Percentiles rank a stretch among this genome's conserved stretches.
These are phyloP conservation scores for Geotrichum histeridarum DNA, from an alignment of 1,139 yeast genomes.

Conservation along the genomic window DNA sequence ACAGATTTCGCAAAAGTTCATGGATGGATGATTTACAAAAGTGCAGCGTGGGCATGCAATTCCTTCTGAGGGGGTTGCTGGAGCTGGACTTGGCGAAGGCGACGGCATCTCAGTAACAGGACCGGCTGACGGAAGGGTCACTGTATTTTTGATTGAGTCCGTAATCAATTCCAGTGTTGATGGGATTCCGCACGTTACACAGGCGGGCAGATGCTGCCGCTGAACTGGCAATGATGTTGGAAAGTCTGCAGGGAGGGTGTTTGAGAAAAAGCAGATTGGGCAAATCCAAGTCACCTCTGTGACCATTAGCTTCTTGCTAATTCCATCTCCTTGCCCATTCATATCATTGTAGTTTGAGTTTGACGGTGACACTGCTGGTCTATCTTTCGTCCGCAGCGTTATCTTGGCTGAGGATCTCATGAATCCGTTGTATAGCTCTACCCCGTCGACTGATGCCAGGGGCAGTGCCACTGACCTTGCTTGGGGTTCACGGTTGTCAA, in stretches of 20 bases:
- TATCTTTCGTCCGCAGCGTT: conserved; percentile 39
- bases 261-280: conserved; percentile 72
- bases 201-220: conserved; percentile 44
- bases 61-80: conserved; percentile 30
- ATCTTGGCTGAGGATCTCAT: conserved; percentile 77
- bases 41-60: conserved; percentile 76
- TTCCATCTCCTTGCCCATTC: neutral
- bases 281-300: conserved; percentile 60
- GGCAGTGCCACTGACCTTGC: conserved; percentile 48
- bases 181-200: conserved; percentile 74
- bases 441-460: conserved; percentile 43
- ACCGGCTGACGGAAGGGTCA: conserved; percentile 1
- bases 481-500: conserved; percentile 49
- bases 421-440: conserved; percentile 54
- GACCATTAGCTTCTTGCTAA: conserved; percentile 7
- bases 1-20: conserved; percentile 80
- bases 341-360: neutral
- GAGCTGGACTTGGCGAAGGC: conserved; percentile 1
- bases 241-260: conserved; percentile 42
- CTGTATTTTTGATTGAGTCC: conserved; percentile 26
- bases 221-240: neutral
- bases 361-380: conserved; percentile 9
- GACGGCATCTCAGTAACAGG: neutral
- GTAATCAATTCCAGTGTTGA: conserved; percentile 40
- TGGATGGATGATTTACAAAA: conserved; percentile 74